Conservation (phyloP, 2,329 filamentous ascomycete species). For the Aspergillus luchuensis region DNA sequence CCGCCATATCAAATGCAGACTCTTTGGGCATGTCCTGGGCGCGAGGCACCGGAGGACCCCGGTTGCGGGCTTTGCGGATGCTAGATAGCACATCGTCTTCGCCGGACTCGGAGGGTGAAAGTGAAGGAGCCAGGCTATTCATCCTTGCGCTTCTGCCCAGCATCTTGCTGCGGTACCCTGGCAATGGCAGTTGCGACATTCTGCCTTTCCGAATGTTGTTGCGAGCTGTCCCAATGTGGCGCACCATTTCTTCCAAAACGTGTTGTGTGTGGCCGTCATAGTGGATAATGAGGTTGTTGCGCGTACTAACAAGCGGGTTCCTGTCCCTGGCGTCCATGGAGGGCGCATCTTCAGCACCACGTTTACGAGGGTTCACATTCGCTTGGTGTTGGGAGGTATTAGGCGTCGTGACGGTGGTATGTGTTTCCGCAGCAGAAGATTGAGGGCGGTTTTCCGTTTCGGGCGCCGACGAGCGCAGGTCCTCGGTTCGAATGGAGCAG, state of each 20-base stretch:
- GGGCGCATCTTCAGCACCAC: slow-evolving; percentile 34
- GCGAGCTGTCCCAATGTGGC: slow-evolving; percentile 75
- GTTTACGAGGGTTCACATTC: slow-evolving; percentile 37
- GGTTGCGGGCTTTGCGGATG: slow-evolving; percentile 32
- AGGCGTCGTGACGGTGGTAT: slow-evolving; percentile 1
- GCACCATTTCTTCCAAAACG: slow-evolving; percentile 79
- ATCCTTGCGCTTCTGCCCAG: slow-evolving; percentile 13
- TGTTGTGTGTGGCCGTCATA: slow-evolving; percentile 87
- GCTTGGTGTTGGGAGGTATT: slow-evolving; percentile 16
- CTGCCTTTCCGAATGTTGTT: slow-evolving; percentile 87
- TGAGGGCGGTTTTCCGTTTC: background rate
- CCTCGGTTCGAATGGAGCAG: slow-evolving; percentile 43
- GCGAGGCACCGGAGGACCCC: slow-evolving; percentile 40
- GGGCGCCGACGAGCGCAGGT: slow-evolving; percentile 15
- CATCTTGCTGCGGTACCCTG: slow-evolving; percentile 25
- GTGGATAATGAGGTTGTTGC: slow-evolving; percentile 81
- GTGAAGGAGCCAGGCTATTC: background rate
- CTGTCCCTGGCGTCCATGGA: slow-evolving; percentile 37
- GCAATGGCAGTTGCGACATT: slow-evolving; percentile 49
- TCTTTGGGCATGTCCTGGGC: slow-evolving; percentile 55
- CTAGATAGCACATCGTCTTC: slow-evolving; percentile 21
- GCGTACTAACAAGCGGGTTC: slow-evolving; percentile 63
- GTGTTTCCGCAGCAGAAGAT: slow-evolving; percentile 6
- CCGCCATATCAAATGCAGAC: slow-evolving; percentile 69
- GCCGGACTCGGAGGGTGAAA: background rate